Conservation (phyloP, 345 rosid genomes). For the Bruguiera gymnorhiza region DNA sequence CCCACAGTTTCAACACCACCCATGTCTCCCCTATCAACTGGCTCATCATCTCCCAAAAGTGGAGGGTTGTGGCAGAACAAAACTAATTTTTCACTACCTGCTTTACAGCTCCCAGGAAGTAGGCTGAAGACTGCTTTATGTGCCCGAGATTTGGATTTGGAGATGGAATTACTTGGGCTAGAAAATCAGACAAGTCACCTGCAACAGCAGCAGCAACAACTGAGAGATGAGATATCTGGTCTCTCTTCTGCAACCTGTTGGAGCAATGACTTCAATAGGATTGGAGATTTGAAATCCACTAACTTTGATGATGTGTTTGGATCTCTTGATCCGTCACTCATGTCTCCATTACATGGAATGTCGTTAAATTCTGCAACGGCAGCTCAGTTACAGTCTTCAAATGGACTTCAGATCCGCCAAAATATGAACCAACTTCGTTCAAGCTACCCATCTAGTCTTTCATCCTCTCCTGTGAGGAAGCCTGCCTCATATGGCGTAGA, state of each 20-base stretch:
- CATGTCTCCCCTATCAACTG: constrained; percentile 61
- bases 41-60: constrained; percentile 67
- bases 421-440: constrained; percentile 65
- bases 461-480: constrained; percentile 60
- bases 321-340: constrained; percentile 51
- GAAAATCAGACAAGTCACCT: constrained; percentile 39
- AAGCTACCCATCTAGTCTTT: constrained; percentile 44
- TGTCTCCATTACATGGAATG: constrained; percentile 58
- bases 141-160: constrained; percentile 74
- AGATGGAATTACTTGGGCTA: constrained; percentile 62
- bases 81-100: constrained; percentile 59
- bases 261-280: constrained; percentile 43
- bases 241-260: constrained; percentile 58
- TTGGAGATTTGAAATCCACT: constrained; percentile 46
- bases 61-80: constrained; percentile 82
- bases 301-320: constrained; percentile 67
- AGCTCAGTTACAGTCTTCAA: constrained; percentile 66
- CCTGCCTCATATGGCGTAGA: constrained; percentile 58
- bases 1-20: constrained; percentile 68
- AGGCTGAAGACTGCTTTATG: constrained; percentile 69
- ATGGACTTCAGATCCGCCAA: constrained; percentile 58
- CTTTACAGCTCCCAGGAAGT: constrained; percentile 79
- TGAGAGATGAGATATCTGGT: constrained; percentile 63
- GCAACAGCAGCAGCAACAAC: constrained; percentile 30
- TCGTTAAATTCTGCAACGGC: constrained; percentile 39